Base-by-base conservation (phyloP, 768 basidiomycete genomes). In the Mycena kentingensis region DNA sequence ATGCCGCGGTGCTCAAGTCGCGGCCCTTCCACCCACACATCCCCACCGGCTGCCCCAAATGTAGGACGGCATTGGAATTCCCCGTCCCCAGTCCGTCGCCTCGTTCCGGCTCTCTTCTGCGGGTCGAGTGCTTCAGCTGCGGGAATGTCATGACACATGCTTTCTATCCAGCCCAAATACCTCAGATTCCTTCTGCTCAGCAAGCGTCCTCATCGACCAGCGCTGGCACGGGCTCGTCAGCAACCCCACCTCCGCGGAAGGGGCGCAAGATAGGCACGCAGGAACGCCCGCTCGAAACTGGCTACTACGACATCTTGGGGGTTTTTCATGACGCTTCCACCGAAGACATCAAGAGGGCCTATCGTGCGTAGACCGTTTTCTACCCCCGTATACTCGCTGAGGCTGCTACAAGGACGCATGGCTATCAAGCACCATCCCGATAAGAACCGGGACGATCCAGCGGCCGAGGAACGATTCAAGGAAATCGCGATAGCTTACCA, bases 361-460 rank as follows among this genome's bases (percentile, higher is more conserved):
- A 96, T 71, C 83, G 93, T 87, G 63, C 55, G 81, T 74, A 15
- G 37, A n/a, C n/a, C n/a, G 51, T 19, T 34, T 31, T 37, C 34
- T 48, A 31, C 56, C 34, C 19, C 27, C 32, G 37, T 46, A n/a
- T 25, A 22, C 28, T 57, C 29, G 42, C 38, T 37, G 25, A 22
- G 28, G 28, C 37, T 46, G 22, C 49, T n/a, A n/a, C n/a, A n/a
- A 90, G 87, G 89, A 37, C 82, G 87, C 5, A 77, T 92, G 45
- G 93, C 93, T 2, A 93, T 96, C 70, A 93, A 93, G 68, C 84
- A 87, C 62, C 92, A 93, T 67, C 92, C 92, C 0, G 92, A 94
- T 79, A 94, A 94, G 77, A 93, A 95, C 65, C 90, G 83, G 1
- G 84, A 88, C 63, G 92, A 94, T 68, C 92, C 90, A 0, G 69